Conservation (phyloP, 768 basidiomycete genomes). For the Trametes punicea region DNA sequence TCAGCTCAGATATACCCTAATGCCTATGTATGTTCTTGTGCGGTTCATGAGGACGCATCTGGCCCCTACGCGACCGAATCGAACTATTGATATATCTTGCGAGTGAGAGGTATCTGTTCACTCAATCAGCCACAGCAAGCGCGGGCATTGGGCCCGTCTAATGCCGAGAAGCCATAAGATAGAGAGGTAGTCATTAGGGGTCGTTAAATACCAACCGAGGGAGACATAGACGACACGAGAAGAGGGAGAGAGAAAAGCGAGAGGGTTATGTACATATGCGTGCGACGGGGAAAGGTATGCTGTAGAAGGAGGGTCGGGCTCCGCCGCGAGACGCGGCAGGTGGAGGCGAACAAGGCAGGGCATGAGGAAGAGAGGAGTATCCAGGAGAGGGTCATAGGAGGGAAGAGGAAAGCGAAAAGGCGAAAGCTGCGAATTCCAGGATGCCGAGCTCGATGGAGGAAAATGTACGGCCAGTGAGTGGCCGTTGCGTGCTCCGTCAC, state of each 20-base stretch:
- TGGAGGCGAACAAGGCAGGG: constrained; percentile 3
- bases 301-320: constrained; percentile 17
- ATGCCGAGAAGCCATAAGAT: constrained; percentile 11
- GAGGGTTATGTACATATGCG: constrained; percentile 12
- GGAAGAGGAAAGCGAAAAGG: neutral
- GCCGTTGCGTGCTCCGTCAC: constrained; percentile 8
- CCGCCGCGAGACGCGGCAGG: constrained; percentile 15
- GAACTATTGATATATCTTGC: neutral
- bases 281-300: constrained; percentile 1
- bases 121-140: neutral
- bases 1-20: neutral
- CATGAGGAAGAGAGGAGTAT: neutral
- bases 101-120: neutral
- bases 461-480: too few species aligned
- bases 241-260: neutral
- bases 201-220: constrained; percentile 23
- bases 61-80: too few species aligned
- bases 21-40: neutral
- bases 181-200: constrained; percentile 18
- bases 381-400: constrained; percentile 2
- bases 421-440: constrained; percentile 10
- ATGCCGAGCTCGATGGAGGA: neutral
- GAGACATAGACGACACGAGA: neutral
- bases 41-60: too few species aligned
- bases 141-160: neutral